A percentile compares a stretch with the other conserved stretches of the same genome.
Evolutionary conservation across 2,329 filamentous ascomycete genomes (phyloP).

Genomic region (Beauveria australis): DNA sequence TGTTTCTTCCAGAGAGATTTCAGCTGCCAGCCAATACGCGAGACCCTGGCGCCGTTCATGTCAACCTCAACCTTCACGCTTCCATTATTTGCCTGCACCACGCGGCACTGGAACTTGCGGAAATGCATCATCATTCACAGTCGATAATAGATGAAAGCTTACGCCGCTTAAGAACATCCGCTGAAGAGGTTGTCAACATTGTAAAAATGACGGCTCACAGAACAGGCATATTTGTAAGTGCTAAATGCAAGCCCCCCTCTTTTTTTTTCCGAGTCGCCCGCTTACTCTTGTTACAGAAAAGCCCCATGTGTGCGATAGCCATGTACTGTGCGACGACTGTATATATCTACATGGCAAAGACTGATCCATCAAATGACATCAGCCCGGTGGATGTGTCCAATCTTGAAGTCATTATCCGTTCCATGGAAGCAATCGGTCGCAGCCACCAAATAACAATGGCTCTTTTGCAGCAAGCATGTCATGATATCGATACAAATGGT

Average conservation of each 20-base stretch:
- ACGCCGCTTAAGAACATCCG: slow-evolving; percentile 66
- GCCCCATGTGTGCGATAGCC: slow-evolving; percentile 53
- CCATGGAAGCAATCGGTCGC: slow-evolving; percentile 68
- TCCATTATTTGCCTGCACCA: slow-evolving; percentile 84
- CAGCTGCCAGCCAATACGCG: slow-evolving; percentile 61
- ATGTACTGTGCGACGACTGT: slow-evolving; percentile 80
- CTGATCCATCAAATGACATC: slow-evolving; percentile 50
- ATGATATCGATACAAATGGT: slow-evolving; percentile 61
- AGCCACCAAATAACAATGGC: slow-evolving; percentile 70
- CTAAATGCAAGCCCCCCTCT: background rate
- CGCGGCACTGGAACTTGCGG: slow-evolving; percentile 75
- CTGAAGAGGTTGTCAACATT: slow-evolving; percentile 75
- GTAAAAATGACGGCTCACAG: slow-evolving; percentile 71
- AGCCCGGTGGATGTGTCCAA: slow-evolving; percentile 38
- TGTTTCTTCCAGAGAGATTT: slow-evolving; percentile 68
- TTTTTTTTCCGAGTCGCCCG: background rate
- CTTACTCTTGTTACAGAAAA: slow-evolving; percentile 20
- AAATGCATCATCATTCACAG: slow-evolving; percentile 58
- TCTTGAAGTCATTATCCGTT: slow-evolving; percentile 68
- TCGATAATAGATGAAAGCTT: slow-evolving; percentile 63
- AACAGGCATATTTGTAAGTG: slow-evolving; percentile 56
- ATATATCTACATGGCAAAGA: slow-evolving; percentile 71
- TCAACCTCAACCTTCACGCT: slow-evolving; percentile 83
- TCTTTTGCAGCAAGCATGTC: slow-evolving; percentile 74
- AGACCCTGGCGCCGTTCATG: slow-evolving; percentile 68